Evolutionary conservation across 164 flowering plant species (phyloP), one percentile per base, ranked within the genome.

Genomic region (grape (Vitis vinifera)): DNA sequence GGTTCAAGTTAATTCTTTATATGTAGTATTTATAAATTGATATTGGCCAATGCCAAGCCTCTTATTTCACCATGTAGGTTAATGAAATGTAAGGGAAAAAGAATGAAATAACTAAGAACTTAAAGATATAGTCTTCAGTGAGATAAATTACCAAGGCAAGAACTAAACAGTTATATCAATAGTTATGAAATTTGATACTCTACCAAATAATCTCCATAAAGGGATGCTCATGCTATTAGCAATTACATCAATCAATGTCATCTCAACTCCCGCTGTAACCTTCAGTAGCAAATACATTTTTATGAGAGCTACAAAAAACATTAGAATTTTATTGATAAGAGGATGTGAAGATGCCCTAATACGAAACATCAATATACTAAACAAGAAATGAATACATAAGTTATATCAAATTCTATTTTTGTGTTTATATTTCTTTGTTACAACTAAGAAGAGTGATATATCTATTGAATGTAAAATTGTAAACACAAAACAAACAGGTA

Each of bases 261-360:
- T 94, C 87, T 94, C 98, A 16, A 91, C 82, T 67, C 96, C 97
- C 0, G 93, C 93, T 73, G 96, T 91, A 72, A 90, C 98, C 98
- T 93, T 77, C 80, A 82, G 73, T 64, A 67, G 73, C 71, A 63
- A 30, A 71, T 23, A 77, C 47, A 74, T 17, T 23, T 51, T 63
- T 72, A 63, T 67, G 29, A 76, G 80, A 63, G 51, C 13, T 8
- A 11, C 15, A 59, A 10, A 63, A 23, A 55, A 0, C 3, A 30
- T 51, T 65, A 3, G 12, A 65, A n/a, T 37, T 61, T 31, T n/a
- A 48, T 10, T 47, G 2, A 63, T 55, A 19, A 1, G 52, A 13
- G 10, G 44, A 63, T 47, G 19, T 37, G 51, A 44, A 30, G 10
- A 63, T 44, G 11, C 44, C 60, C 9, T n/a, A 11, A 30, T 7